Base-by-base conservation (phyloP, 2,329 filamentous ascomycete species). In the Zasmidium cellare region DNA sequence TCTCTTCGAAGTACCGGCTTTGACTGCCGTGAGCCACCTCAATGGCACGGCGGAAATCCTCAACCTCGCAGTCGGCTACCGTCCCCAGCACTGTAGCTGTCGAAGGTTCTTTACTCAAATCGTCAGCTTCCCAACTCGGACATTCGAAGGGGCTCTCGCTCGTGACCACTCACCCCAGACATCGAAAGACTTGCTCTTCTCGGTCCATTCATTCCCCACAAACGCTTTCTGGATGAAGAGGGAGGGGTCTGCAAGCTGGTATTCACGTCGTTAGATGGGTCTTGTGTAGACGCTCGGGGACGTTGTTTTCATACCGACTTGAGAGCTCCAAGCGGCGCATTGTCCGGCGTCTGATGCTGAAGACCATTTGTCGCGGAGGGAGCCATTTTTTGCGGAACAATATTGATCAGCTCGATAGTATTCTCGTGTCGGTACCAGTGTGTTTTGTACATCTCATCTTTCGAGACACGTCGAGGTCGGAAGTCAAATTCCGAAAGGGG, bases 1-100 rank as follows among this genome's bases (percentile, higher is more conserved):
- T 55, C 22, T 52, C 46, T 7, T 58, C 38, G 35, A 46, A 57
- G 44, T 61, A 62, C 6, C 49, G 20, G 12, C 9, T n/a, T 16
- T 56, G 53, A 9, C 58, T 49, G 2, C 18, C 24, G 44, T 60
- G 53, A 9, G 60, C 60, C 14, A 46, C 51, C 12, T 44, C 31
- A 23, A 62, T 60, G 3, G 60, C 60, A 3, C 9, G 14, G 16
- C 49, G 53, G 46, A 56, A 56, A 28, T 56, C 53, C 16, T 56
- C 14, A 5, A 50, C 28, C 2, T 18, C 23, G 31, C 53, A 56
- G 46, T 51, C 49, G 6, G 53, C 53, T 3, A 51, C 53, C 14
- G 44, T 22, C 3, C 51, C 35, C n/a, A 54, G 19, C 22, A 47
- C 38, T 19, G 35, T 47, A 14, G 51, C 51, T 16, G 51, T 54